Evolutionary conservation across 305 asterid genomes (phyloP), one percentile per base, ranked within the genome.

Genomic region (Rubia peregrina): DNA sequence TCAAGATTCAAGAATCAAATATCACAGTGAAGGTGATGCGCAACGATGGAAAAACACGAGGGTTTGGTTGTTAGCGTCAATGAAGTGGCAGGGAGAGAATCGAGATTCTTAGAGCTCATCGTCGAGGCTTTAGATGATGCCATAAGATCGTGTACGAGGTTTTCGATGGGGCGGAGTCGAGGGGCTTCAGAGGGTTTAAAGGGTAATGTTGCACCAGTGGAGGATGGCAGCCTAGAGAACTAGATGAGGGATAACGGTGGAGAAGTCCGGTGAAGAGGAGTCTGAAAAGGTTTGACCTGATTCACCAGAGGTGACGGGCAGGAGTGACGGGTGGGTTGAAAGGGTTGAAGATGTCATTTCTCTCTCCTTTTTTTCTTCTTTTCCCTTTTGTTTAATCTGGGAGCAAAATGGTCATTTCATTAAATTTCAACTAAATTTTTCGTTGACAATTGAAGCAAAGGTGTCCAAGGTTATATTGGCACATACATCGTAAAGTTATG

Each of bases 141-240:
- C 51, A 78, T 51, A 42, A 85, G 71, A 13, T 64, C 62, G 5
- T 82, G 86, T 4, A 90, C 87, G 68, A 89, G 80, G 17, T 81
- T 83, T n/a, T 83, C 85, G 2, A 97, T 95, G 46, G 90, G 72
- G 80, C 43, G 19, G 12, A 83, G 48, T 86, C 89, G 44, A 87
- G 40, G 51, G 96, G 89, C n/a, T 74, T 78, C 4, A 89, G 96
- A 57, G 86, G 86, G 60, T 74, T 85, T 21, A 76, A 55, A 51
- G 74, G 63, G 82, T 80, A 36, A 78, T 75, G 67, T 78, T 81
- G 77, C 93, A 90, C 87, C 92, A 90, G 44, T 78, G 88, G 65
- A 83, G 81, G 49, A 92, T 92, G 42, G 96, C 77, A 68, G 97
- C 77, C 65, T 79, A 84, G 56, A 92, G 87, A 41, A 97, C 98